Conservation (phyloP, 352 stramenopile genomes). For the Globisporangium cylindrosporum region DNA sequence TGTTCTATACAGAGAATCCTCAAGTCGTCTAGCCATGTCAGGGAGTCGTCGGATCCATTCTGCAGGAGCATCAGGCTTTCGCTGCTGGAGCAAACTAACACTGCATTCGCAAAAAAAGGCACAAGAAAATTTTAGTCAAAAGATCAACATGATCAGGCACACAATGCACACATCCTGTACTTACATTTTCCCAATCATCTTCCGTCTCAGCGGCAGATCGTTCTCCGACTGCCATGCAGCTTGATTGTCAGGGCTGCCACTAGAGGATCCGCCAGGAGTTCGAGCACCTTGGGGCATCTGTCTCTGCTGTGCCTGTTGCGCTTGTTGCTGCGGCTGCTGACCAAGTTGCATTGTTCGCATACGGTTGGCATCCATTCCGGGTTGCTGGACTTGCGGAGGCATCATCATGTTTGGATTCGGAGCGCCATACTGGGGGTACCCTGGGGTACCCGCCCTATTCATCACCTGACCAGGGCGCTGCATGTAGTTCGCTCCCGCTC, state of each 20-base stretch:
- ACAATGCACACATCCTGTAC: slow-evolving; percentile 11
- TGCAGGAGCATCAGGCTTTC: slow-evolving; percentile 94
- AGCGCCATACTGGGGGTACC: slow-evolving; percentile 58
- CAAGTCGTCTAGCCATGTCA: slow-evolving; percentile 97
- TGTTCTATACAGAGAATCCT: slow-evolving; percentile 96
- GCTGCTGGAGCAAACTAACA: slow-evolving; percentile 95
- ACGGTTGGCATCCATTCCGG: slow-evolving; percentile 35
- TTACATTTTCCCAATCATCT: slow-evolving; percentile 92
- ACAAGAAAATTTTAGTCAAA: slow-evolving; percentile 5
- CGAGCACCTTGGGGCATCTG: slow-evolving; percentile 40
- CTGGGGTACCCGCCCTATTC: slow-evolving; percentile 41
- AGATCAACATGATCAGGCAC: neutral
- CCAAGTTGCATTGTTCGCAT: slow-evolving; percentile 39
- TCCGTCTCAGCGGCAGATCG: slow-evolving; percentile 77
- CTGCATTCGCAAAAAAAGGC: slow-evolving; percentile 23
- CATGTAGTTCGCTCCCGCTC: slow-evolving; percentile 53
- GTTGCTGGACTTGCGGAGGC: slow-evolving; percentile 31
- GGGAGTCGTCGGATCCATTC: slow-evolving; percentile 97
- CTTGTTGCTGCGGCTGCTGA: slow-evolving; percentile 22
- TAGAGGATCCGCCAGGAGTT: slow-evolving; percentile 33
- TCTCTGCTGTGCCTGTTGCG: neutral
- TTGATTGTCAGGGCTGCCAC: slow-evolving; percentile 42
- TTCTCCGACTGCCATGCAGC: slow-evolving; percentile 87
- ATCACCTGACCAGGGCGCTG: slow-evolving; percentile 63
- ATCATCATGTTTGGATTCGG: slow-evolving; percentile 72